These are phyloP conservation scores for Cenchrus americanus DNA, from an alignment of 176 grass and related monocot species.

Conservation along the genomic window DNA sequence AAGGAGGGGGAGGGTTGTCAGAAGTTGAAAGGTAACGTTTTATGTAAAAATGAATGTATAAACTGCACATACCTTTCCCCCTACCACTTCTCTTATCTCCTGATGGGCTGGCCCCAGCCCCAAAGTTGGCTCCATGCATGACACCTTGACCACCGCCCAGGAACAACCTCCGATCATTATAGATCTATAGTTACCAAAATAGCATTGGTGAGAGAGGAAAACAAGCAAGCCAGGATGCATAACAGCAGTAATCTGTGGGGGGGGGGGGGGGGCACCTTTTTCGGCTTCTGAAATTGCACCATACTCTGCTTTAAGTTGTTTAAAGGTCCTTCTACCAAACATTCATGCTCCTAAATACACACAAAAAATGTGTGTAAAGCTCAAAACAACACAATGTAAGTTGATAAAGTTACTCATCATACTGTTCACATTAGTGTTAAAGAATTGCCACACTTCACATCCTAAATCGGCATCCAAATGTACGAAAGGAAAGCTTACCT, in stretches of 20 bases:
- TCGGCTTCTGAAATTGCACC: slow-evolving; percentile 99
- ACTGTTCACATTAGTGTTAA: too few species aligned
- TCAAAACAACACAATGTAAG: not conserved
- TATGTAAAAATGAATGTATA: slow-evolving; percentile 15
- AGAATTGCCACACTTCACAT: not conserved
- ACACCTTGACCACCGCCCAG: slow-evolving; percentile 83
- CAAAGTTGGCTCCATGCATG: slow-evolving; percentile 61
- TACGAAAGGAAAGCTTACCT: slow-evolving; percentile 54
- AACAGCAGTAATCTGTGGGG: not conserved
- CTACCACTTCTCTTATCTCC: slow-evolving; percentile 76
- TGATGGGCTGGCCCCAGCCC: slow-evolving; percentile 49
- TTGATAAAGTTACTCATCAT: not conserved
- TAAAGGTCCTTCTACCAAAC: slow-evolving; percentile 96
- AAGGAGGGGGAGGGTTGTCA: not conserved
- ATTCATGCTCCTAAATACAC: slow-evolving; percentile 87
- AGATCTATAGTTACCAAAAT: slow-evolving; percentile 64
- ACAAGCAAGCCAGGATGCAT: slow-evolving; percentile 1
- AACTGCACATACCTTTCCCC: slow-evolving; percentile 67
- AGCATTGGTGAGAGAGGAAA: slow-evolving; percentile 3
- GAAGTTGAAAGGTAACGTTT: not conserved
- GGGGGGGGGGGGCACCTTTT: slow-evolving; percentile 63
- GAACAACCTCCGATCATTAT: slow-evolving; percentile 88
- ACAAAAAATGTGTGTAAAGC: slow-evolving; percentile 7
- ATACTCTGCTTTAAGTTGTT: slow-evolving; percentile 99
- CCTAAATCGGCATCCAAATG: not conserved